Evolutionary conservation across 1,139 yeast genomes (phyloP), one percentile per base, ranked within the genome.

Genomic region (Saccharomycopsis hybrid): DNA sequence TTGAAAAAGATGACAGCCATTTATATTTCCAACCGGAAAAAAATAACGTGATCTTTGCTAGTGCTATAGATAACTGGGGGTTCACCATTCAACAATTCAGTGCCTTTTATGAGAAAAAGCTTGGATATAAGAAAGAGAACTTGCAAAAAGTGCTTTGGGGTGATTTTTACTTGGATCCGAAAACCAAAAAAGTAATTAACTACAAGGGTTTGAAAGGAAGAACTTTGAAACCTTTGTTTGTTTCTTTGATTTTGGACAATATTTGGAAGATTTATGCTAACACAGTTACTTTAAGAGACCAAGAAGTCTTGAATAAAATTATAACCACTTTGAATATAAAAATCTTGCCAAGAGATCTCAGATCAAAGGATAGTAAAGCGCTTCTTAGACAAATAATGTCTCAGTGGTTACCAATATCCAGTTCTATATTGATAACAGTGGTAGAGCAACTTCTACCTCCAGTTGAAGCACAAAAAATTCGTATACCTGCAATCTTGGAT

Each of bases 41-140:
- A 60, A 89, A 90, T 63, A 94, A 94, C 62, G 97, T 94, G 4
- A 81, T 94, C 1, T 92, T 94, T 69, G 90, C 96, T 0, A 84
- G 95, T 41, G 98, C 98, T 0, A 73, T 85, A 28, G 98, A 92
- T 66, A 97, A 97, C 3, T 94, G 98, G 98, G 98, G 97, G 0
- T 94, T 94, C 65, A 85, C 89, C 47, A 73, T 94, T 39, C 80
- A 86, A 53, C 96, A 94, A 54, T 85, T 92, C 67, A 87, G 97
- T 4, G 82, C 85, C 53, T 80, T 94, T 40, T 88, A 88, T 62
- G 94, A 85, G 67, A 78, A 80, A 39, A 89, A 88, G 60, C 70
- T 92, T 37, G 97, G 96, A 0, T 85, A 92, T 58, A 85, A 88
- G 55, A 81, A 89, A 54, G 77, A 78, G 35, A 88, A 80, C 51